Percentiles rank a stretch among this genome's conserved stretches.
Conservation (phyloP, 202 grass and related monocot species). For the Carex arenaria region DNA sequence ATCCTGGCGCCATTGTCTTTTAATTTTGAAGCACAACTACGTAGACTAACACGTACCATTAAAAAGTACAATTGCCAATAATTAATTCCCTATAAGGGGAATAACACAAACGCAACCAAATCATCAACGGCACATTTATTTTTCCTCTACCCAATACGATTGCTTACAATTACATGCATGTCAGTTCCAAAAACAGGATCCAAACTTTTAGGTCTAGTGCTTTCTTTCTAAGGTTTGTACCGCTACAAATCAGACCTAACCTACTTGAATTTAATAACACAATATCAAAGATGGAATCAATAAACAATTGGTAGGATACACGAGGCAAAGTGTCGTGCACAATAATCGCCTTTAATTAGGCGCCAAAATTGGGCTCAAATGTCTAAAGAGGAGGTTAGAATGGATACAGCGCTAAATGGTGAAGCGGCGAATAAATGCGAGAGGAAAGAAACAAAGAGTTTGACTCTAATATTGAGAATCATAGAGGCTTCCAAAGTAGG, state of each 20-base stretch:
- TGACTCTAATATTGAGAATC: conserved; percentile 9
- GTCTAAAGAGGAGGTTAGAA: background rate
- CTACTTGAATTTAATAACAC: background rate
- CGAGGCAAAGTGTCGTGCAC: conserved; percentile 21
- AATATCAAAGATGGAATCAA: no score
- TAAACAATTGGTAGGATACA: background rate
- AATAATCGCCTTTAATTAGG: conserved; percentile 7
- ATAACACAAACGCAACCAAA: conserved; percentile 19
- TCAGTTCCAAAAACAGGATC: conserved; percentile 21
- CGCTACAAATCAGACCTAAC: background rate
- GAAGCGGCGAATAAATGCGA: conserved; percentile 6
- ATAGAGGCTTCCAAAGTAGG: conserved; percentile 18
- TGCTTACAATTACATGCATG: conserved; percentile 8
- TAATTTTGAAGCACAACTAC: background rate
- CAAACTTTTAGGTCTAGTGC: conserved; percentile 24
- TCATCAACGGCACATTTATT: conserved; percentile 5
- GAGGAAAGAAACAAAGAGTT: conserved; percentile 21
- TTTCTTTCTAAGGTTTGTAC: conserved; percentile 11
- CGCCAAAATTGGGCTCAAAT: conserved; percentile 5
- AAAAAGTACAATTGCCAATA: background rate
- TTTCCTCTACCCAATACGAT: conserved; percentile 2
- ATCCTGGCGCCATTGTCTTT: background rate
- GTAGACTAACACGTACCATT: background rate
- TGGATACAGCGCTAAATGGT: conserved; percentile 20
- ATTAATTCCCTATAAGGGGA: background rate